phyloP scores from a whole-genome alignment of 164 flowering plant genomes.

The Liquidambar formosana region DNA sequence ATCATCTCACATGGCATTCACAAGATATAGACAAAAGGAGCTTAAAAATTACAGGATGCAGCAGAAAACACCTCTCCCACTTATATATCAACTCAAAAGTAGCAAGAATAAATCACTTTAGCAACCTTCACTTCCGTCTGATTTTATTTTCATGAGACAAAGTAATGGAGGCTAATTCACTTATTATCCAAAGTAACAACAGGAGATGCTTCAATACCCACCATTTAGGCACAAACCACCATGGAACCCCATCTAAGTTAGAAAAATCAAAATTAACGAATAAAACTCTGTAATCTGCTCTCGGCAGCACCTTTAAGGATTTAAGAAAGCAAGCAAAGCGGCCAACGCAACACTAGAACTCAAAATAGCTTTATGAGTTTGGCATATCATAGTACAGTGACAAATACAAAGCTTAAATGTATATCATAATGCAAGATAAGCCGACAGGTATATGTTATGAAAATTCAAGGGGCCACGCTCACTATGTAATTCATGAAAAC shows the following conservation, averaged over 20 bases:
- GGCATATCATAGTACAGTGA: neutral
- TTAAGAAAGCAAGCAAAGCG: neutral
- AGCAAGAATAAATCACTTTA: neutral
- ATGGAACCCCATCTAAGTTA: too few species aligned
- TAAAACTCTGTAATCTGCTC: neutral
- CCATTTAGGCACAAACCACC: neutral
- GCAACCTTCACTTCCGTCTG: neutral
- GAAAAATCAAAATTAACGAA: too few species aligned
- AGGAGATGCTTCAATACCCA: neutral
- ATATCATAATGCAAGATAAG: neutral
- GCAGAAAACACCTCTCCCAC: too few species aligned
- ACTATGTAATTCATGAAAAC: neutral
- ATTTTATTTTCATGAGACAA: neutral
- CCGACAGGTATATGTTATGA: neutral
- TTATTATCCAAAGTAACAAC: neutral
- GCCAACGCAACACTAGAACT: neutral
- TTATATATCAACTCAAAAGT: too few species aligned
- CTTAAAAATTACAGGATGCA: too few species aligned
- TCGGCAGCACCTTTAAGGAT: neutral
- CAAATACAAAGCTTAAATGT: too few species aligned
- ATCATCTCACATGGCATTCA: too few species aligned
- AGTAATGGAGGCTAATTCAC: neutral
- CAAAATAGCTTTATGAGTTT: neutral
- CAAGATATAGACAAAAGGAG: too few species aligned
- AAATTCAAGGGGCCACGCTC: neutral